Base-by-base conservation (phyloP, 345 rosid genomes). In the Rhizophora mangle region DNA sequence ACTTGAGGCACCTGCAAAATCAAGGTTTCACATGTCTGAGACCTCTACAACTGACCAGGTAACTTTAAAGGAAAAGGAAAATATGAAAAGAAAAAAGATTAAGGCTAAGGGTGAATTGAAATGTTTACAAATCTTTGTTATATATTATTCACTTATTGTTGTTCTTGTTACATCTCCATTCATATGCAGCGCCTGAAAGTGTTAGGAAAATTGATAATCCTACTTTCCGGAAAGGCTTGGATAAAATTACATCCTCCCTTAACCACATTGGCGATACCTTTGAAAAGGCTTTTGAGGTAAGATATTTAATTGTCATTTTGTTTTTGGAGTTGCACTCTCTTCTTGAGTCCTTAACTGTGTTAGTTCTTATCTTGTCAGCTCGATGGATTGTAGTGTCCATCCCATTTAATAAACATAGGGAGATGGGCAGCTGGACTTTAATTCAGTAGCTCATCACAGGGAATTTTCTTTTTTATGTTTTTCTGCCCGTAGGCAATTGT, bases 181-280 rank as follows among this genome's bases (percentile, higher is more conserved):
- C 82, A 58, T 63, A 76, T 57, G 74, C 68, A 2, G 53, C 83
- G 13, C 64, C 82, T 24, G 89, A 83, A 72, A 80, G 85, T 63
- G 57, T 64, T 36, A 79, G 71, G 78, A 88, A 84, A 83, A 78
- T 82, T 74, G 93, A 89, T n/a, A 87, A 65, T 82, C 96, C 92
- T 64, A 74, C 77, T 37, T 72, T 88, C 6, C 82, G 96, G 61
- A 90, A 83, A 80, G 87, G 95, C 70, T 85, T 89, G 84, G 90
- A 89, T 68, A 87, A 74, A 72, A 73, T 94, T 74, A 77, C 91
- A 18, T 64, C 90, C 49, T 91, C 98, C 47, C 85, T 91, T 58
- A 91, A 94, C 80, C 95, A 89, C 31, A 84, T 89, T 60, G 98
- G 93, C 20, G 98, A 86, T 65, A 81, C 89, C 52, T 91, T 94